Base-by-base conservation (phyloP, 768 basidiomycete genomes). In the Tylopilus rubrobrunneus region DNA sequence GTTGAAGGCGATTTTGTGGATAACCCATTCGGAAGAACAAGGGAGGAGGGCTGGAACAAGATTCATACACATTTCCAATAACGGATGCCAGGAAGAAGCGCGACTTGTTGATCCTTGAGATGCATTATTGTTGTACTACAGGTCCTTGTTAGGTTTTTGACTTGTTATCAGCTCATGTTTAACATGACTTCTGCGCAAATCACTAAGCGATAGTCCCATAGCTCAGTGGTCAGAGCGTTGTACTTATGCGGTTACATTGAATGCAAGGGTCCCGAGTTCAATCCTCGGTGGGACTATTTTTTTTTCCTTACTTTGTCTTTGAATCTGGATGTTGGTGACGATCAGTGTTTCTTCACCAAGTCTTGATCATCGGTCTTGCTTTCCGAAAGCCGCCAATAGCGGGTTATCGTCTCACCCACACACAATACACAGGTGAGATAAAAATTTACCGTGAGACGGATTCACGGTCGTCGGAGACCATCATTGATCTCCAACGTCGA, bases 11-110 rank as follows among this genome's bases (percentile, higher is more conserved):
- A 70, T 92, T 39, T 65, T 94, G 4, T 94, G 92, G 92, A 90
- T 94, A 55, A 94, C 92, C 0, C 92, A 93, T 67, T 89, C 88
- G 0, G 82, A 84, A 3, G 87, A 91, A 56, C 92, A 93, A 67
- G 87, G 83, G 5, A 72, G 78, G 58, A 76, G 89, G 49, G 81
- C 88, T 37, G 92, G 89, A 14, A 89, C 82, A 2, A 74, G 87
- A 56, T 87, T 84, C 60, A 66, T 88, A 23, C 75, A 77, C 23
- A 66, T 83, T 42, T 71, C 73, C 12, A 65, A 62, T 11, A 73
- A 74, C n/a, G 73, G 73, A 47, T 78, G 76, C 49, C 60, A 67
- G 49, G 80, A 81, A 60, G 76, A 77, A 28, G 44, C 51, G 7
- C 56, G 51, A 19, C 54, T 66, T 39, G 52, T 60, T 62, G 75